Evolutionary conservation across 768 basidiomycete species (phyloP).

Genomic region (Daedalea quercina): DNA sequence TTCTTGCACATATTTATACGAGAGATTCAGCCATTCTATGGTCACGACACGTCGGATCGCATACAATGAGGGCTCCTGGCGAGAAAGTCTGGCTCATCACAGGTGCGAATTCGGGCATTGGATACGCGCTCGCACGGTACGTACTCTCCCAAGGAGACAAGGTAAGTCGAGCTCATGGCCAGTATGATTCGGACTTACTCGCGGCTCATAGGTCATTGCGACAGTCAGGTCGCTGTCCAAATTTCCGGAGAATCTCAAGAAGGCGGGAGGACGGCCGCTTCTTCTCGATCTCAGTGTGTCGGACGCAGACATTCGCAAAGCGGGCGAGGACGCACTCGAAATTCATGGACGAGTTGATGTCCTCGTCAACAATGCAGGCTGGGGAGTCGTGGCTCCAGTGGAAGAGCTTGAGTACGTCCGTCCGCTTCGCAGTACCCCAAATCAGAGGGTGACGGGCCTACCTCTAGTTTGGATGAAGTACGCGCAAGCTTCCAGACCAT

Average conservation of each 20-base stretch:
- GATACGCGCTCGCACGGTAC: conserved; percentile 18
- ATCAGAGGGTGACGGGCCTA: background rate
- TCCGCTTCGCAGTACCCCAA: no score
- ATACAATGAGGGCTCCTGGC: no score
- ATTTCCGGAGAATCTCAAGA: conserved; percentile 25
- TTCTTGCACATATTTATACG: no score
- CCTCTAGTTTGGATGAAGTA: conserved; percentile 13
- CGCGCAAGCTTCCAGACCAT: conserved; percentile 22
- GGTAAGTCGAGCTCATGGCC: conserved; percentile 5
- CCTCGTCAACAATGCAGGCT: no score
- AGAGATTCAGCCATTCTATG: no score
- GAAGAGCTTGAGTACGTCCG: conserved; percentile 35
- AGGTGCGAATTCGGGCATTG: conserved; percentile 22
- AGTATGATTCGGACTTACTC: no score
- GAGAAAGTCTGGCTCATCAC: conserved; percentile 23
- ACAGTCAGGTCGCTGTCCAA: conserved; percentile 40
- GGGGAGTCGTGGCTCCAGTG: conserved; percentile 28
- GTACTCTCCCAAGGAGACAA: conserved; percentile 20
- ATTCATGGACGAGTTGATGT: conserved; percentile 27
- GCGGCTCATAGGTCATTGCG: conserved; percentile 56
- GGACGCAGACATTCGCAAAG: conserved; percentile 29
- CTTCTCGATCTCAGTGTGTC: conserved; percentile 45
- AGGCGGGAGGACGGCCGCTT: conserved; percentile 30
- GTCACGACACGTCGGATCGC: no score
- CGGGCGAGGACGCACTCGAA: conserved; percentile 25